Percentiles rank a stretch among this genome's conserved stretches.
These are phyloP conservation scores for Fusarium sp. DNA, from an alignment of 2,329 filamentous ascomycete genomes.

Conservation along the genomic window DNA sequence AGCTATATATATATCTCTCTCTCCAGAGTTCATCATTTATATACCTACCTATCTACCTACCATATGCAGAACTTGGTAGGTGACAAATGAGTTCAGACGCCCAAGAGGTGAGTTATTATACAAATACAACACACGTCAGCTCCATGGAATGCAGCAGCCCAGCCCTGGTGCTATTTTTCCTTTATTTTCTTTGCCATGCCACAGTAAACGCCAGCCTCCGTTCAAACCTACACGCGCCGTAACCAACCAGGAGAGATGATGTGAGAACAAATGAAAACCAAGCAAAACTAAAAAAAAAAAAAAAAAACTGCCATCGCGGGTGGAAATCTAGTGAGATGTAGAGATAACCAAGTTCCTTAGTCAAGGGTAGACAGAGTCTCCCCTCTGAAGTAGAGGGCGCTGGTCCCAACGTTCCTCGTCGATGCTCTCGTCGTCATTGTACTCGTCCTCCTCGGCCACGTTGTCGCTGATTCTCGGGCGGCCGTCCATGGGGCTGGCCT, in stretches of 20 bases:
- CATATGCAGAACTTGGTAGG: no score
- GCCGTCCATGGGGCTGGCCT: constrained; percentile 42
- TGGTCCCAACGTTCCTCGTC: constrained; percentile 51
- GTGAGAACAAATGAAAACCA: constrained; percentile 17
- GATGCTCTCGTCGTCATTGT: constrained; percentile 42
- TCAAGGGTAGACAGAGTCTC: constrained; percentile 44
- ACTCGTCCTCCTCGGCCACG: constrained; percentile 42
- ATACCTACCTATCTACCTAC: no score
- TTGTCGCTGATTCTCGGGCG: constrained; percentile 19
- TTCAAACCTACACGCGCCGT: constrained; percentile 24
- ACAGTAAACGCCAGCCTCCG: constrained; percentile 29
- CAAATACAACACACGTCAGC: constrained; percentile 1
- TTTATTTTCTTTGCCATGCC: constrained; percentile 13
- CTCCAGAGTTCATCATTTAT: no score
- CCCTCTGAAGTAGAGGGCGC: constrained; percentile 50
- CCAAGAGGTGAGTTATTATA: constrained; percentile 2
- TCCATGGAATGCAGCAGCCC: constrained; percentile 12
- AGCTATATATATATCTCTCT: no score
- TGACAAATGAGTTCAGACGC: not conserved
- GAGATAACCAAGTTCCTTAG: not conserved
- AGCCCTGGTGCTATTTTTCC: constrained; percentile 13
- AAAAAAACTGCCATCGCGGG: constrained; percentile 27
- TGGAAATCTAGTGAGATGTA: not conserved
- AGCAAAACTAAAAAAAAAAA: no score
- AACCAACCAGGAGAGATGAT: constrained; percentile 6